A percentile compares a stretch with the other conserved stretches of the same genome.
Evolutionary conservation across 352 stramenopile species (phyloP).

Genomic region (Blastocystis sp.): DNA sequence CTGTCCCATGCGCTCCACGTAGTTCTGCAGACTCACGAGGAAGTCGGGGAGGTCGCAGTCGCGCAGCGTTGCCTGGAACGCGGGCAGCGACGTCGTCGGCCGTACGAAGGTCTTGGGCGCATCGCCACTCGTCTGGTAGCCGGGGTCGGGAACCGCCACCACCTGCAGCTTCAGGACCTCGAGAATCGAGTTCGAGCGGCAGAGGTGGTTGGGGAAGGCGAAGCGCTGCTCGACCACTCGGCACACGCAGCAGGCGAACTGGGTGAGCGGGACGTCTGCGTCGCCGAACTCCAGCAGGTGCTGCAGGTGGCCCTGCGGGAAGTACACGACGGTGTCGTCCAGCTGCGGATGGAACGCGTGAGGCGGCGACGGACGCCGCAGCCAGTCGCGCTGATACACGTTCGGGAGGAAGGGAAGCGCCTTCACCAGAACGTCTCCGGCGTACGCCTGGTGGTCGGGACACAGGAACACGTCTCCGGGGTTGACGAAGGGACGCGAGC

Average conservation of each 20-base stretch:
- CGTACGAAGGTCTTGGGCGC: background rate
- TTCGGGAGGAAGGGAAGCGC: background rate
- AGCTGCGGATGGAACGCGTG: constrained; percentile 57
- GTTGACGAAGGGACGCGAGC: background rate
- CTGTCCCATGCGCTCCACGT: background rate
- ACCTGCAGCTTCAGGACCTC: constrained; percentile 30
- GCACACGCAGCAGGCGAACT: constrained; percentile 26
- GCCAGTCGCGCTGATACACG: constrained; percentile 32
- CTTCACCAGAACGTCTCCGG: background rate
- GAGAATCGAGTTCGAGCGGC: constrained; percentile 7
- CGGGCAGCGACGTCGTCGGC: background rate
- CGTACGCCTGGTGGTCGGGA: background rate
- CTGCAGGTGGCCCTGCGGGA: constrained; percentile 58
- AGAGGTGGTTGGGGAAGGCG: constrained; percentile 53
- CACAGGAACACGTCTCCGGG: background rate
- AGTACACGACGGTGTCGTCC: constrained; percentile 58
- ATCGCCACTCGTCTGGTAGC: background rate
- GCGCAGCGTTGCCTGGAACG: constrained; percentile 54
- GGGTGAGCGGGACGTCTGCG: background rate
- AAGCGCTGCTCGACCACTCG: constrained; percentile 14
- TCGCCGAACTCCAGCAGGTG: constrained; percentile 44
- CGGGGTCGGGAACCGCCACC: background rate
- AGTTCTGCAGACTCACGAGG: constrained; percentile 8
- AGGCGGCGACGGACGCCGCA: background rate
- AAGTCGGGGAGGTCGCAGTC: constrained; percentile 58